Conservation (phyloP, 2,329 filamentous ascomycete genomes). For the Exophiala xenobiotica region DNA sequence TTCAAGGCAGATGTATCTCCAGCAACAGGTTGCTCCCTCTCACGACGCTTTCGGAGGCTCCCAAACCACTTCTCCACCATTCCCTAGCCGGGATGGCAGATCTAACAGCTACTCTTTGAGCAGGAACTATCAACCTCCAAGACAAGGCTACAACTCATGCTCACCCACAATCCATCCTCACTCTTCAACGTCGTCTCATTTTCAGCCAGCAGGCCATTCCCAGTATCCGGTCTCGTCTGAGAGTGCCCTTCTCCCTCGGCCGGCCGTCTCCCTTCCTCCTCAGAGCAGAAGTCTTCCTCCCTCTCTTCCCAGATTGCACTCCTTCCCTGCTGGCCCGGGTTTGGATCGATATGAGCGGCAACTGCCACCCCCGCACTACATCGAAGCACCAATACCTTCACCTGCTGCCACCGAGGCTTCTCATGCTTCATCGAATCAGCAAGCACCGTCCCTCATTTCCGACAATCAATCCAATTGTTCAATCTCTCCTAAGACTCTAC, state of each 20-base stretch:
- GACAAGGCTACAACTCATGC: not conserved
- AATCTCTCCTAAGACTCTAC: constrained; percentile 53
- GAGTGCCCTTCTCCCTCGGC: not conserved
- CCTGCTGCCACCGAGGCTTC: constrained; percentile 65
- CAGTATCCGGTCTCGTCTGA: not conserved
- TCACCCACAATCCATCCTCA: not conserved
- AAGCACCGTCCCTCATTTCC: constrained; percentile 68
- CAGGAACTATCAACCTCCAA: not conserved
- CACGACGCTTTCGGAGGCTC: not conserved
- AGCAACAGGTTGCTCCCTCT: not conserved
- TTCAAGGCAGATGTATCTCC: constrained; percentile 7
- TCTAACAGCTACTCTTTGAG: not conserved
- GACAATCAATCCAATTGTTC: constrained; percentile 66
- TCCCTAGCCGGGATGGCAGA: not conserved
- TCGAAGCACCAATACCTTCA: constrained; percentile 62
- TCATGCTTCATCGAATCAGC: constrained; percentile 55
- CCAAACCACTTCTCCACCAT: constrained; percentile 3
- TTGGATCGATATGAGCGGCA: constrained; percentile 12
- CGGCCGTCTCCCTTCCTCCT: not conserved
- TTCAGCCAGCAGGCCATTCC: not conserved
- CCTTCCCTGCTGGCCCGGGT: not conserved
- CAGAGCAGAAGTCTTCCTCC: not conserved
- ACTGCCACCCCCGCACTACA: constrained; percentile 32
- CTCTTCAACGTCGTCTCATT: not conserved
- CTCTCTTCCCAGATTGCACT: not conserved